A percentile compares a stretch with the other conserved stretches of the same genome.
Conservation (phyloP, 495 filamentous ascomycete species). For the Xylaria acuta region DNA sequence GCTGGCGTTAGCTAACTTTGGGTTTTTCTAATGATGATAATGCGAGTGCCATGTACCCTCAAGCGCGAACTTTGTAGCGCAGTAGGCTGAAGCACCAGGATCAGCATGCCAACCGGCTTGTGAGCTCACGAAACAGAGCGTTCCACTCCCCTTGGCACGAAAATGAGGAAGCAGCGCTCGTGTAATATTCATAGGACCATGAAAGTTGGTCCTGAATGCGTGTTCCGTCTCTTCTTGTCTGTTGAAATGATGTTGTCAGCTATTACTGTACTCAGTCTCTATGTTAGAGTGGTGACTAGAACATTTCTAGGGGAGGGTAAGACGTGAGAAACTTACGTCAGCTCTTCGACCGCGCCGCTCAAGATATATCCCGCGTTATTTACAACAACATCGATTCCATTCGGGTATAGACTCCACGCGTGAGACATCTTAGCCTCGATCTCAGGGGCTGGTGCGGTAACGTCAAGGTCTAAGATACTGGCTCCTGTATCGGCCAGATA, state of each 20-base stretch:
- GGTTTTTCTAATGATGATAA: background rate
- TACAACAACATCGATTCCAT: conserved; percentile 58
- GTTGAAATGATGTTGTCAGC: background rate
- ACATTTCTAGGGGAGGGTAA: conserved; percentile 10
- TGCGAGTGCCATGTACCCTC: conserved; percentile 61
- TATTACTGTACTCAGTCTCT: background rate
- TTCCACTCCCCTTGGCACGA: conserved; percentile 51
- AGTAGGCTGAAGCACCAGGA: conserved; percentile 62
- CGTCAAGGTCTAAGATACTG: conserved; percentile 53
- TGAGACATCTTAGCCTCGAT: conserved; percentile 46
- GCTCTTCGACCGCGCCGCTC: conserved; percentile 52
- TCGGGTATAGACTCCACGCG: conserved; percentile 34
- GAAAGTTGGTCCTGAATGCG: conserved; percentile 59
- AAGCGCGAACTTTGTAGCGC: conserved; percentile 92
- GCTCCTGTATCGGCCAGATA: conserved; percentile 48
- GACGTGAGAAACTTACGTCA: conserved; percentile 44
- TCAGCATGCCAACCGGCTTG: conserved; percentile 56
- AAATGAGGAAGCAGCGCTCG: conserved; percentile 54
- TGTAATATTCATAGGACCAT: conserved; percentile 53
- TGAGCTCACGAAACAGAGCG: conserved; percentile 57
- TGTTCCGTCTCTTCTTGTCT: conserved; percentile 44
- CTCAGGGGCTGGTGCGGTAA: conserved; percentile 45
- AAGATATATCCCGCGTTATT: conserved; percentile 63
- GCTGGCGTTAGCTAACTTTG: background rate
- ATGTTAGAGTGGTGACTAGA: background rate